Conservation (phyloP, 75 land plant species). For the Ceratopteris richardii region DNA sequence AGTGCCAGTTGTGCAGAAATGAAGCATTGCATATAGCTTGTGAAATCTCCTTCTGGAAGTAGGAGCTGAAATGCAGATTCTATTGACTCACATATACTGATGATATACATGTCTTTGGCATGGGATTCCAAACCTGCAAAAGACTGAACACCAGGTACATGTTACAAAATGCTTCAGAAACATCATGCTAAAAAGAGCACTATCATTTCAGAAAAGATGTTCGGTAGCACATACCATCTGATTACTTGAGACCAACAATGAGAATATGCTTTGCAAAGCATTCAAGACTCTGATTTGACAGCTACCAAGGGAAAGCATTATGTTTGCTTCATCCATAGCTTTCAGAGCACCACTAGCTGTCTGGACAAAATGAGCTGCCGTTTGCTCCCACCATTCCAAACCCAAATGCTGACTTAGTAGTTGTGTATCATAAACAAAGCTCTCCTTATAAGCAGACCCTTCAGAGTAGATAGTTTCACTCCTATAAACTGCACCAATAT, state of each 20-base stretch:
- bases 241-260: conserved; percentile 24
- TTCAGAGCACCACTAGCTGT: conserved; percentile 42
- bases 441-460: conserved; percentile 18
- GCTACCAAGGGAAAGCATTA: conserved; percentile 26
- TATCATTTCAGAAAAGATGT: not conserved
- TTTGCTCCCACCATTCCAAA: conserved; percentile 54
- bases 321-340: conserved; percentile 49
- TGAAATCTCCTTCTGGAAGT: conserved; percentile 21
- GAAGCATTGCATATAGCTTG: conserved; percentile 29
- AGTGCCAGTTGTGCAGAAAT: conserved; percentile 51
- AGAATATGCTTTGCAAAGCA: conserved; percentile 37
- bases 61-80: conserved; percentile 26
- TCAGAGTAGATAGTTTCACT: conserved; percentile 15
- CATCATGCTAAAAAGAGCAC: not conserved
- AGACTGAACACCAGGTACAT: not conserved
- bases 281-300: conserved; percentile 55
- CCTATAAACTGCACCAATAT: conserved; percentile 19
- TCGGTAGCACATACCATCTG: conserved; percentile 27
- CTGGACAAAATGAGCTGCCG: conserved; percentile 36
- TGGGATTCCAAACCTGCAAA: not conserved
- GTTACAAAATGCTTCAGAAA: not conserved
- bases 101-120: conserved; percentile 21
- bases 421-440: conserved; percentile 39
- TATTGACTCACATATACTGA: conserved; percentile 35
- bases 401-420: conserved; percentile 41